A percentile compares a stretch with the other conserved stretches of the same genome.
phyloP scores from a whole-genome alignment of 805 yeast species.

The Lipomyces yamadae region DNA sequence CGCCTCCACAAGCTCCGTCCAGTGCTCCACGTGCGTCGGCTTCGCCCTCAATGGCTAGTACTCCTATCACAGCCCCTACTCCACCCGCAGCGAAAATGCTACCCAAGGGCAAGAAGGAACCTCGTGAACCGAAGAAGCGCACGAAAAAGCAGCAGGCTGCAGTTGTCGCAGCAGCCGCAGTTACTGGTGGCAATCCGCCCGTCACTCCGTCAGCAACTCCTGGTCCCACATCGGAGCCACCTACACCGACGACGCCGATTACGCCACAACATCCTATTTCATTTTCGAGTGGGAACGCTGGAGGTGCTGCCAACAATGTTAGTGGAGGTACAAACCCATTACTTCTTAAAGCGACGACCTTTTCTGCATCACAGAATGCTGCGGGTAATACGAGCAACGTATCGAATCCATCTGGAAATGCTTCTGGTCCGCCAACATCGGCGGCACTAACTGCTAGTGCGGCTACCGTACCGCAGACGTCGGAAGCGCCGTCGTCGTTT shows the following conservation, averaged over 20 bases:
- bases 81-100: conserved; percentile 32
- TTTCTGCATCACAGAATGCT: conserved; percentile 30
- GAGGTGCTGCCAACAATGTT: neutral
- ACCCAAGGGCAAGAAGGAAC: conserved; percentile 35
- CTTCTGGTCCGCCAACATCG: conserved; percentile 9
- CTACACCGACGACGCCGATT: conserved; percentile 39
- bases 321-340: conserved; percentile 17
- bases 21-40: conserved; percentile 23
- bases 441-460: conserved; percentile 11
- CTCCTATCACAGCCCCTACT: conserved; percentile 35
- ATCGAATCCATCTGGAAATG: neutral
- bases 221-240: conserved; percentile 37
- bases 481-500: conserved; percentile 25
- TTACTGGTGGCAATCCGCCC: conserved; percentile 31
- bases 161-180: conserved; percentile 25
- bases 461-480: neutral
- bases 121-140: conserved; percentile 31
- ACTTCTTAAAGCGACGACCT: conserved; percentile 28
- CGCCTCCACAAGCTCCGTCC: conserved; percentile 34
- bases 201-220: conserved; percentile 36
- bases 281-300: conserved; percentile 18
- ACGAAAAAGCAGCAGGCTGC: conserved; percentile 29
- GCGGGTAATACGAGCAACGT: conserved; percentile 9
- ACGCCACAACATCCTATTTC: conserved; percentile 38
- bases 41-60: conserved; percentile 30